Percentiles rank a stretch among this genome's conserved stretches.
These are phyloP conservation scores for Goniomonas avonlea DNA, from an alignment of 78 protist genomes.

Conservation along the genomic window DNA sequence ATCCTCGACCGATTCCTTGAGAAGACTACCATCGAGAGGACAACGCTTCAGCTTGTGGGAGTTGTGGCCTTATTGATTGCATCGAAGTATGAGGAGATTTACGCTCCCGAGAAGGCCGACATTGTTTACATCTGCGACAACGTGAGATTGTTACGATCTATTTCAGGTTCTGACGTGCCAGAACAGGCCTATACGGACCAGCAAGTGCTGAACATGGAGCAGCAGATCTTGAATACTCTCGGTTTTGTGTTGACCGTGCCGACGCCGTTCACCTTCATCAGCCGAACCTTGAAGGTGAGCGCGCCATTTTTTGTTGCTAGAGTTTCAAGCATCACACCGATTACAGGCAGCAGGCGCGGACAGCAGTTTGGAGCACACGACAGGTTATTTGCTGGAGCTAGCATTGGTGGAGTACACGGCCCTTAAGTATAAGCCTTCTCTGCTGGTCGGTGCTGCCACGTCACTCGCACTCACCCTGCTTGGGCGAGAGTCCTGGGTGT, in stretches of 20 bases:
- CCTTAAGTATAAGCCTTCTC: slow-evolving; percentile 71
- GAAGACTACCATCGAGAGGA: slow-evolving; percentile 32
- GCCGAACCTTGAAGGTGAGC: slow-evolving; percentile 80
- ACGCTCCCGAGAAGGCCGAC: slow-evolving; percentile 81
- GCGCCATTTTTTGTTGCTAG: too few relatives aligned
- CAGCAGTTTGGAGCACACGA: too few relatives aligned
- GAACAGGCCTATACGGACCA: slow-evolving; percentile 84
- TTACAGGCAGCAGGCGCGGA: too few relatives aligned
- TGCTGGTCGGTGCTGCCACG: slow-evolving; percentile 75
- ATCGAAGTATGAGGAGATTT: slow-evolving; percentile 94
- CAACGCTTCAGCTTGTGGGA: slow-evolving; percentile 89
- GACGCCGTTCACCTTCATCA: slow-evolving; percentile 77
- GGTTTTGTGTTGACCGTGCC: slow-evolving; percentile 70
- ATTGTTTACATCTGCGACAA: slow-evolving; percentile 88
- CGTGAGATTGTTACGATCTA: too few relatives aligned
- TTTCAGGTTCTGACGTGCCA: too few relatives aligned
- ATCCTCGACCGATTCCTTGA: slow-evolving; percentile 81
- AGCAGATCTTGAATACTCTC: slow-evolving; percentile 59
- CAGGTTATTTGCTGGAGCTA: slow-evolving; percentile 78
- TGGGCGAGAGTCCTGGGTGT: not conserved
- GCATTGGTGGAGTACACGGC: slow-evolving; percentile 55
- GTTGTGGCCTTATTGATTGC: slow-evolving; percentile 88
- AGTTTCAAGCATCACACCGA: too few relatives aligned
- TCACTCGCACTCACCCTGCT: slow-evolving; percentile 66
- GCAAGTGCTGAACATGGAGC: slow-evolving; percentile 84